A percentile compares a stretch with the other conserved stretches of the same genome.
Conservation (phyloP, 352 stramenopile species). For the Pythium aquatile region DNA sequence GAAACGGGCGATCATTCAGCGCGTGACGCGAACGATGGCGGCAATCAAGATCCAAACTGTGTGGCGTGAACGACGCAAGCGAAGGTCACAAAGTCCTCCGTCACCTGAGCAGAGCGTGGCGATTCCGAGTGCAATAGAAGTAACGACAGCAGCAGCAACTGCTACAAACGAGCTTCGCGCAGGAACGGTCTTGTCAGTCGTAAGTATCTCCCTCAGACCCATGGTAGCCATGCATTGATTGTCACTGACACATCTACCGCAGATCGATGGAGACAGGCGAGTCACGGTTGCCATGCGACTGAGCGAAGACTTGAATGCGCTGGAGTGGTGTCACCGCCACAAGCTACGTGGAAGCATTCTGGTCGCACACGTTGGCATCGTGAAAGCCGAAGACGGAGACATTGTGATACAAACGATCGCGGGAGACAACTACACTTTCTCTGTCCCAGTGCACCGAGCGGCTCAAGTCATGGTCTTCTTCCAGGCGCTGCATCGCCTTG, state of each 20-base stretch:
- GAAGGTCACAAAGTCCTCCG: not conserved
- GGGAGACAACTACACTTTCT: conserved; percentile 6
- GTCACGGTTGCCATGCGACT: conserved; percentile 15
- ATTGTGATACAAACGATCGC: conserved; percentile 19
- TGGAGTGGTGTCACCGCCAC: conserved; percentile 17
- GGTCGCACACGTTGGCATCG: conserved; percentile 9
- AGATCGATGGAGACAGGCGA: conserved; percentile 9
- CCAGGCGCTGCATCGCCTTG: conserved; percentile 20
- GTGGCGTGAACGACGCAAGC: conserved; percentile 4
- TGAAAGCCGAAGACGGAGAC: conserved; percentile 14
- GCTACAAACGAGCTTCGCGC: not conserved
- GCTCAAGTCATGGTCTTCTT: conserved; percentile 23
- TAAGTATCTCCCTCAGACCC: not conserved
- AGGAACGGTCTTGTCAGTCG: conserved; percentile 7
- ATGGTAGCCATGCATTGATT: too few species aligned
- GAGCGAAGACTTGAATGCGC: conserved; percentile 4
- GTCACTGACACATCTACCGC: not conserved
- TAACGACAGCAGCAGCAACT: not conserved
- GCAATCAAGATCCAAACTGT: conserved; percentile 12
- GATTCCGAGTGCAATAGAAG: not conserved
- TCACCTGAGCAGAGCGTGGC: not conserved
- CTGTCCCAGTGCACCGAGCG: conserved; percentile 4
- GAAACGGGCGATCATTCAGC: not conserved
- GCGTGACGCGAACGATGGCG: not conserved
- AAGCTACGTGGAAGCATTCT: conserved; percentile 8